Percentiles rank a stretch among this genome's conserved stretches.
Conservation (phyloP, 2,329 filamentous ascomycete species). For the Penicillium freii region DNA sequence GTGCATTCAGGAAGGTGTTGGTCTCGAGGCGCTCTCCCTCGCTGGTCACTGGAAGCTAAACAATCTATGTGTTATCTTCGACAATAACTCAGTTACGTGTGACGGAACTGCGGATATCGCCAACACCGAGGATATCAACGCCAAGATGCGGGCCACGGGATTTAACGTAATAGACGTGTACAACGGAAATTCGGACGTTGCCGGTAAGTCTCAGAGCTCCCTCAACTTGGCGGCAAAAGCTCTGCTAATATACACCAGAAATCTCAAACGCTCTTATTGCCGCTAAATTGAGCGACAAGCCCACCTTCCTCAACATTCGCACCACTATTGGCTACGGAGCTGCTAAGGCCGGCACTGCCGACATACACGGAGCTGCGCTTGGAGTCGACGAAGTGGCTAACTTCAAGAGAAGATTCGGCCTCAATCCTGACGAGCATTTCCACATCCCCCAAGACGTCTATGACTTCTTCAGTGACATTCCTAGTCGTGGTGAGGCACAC, state of each 20-base stretch:
- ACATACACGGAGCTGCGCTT: slow-evolving; percentile 59
- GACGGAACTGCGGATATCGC: slow-evolving; percentile 55
- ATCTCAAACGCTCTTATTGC: slow-evolving; percentile 35
- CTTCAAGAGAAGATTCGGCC: slow-evolving; percentile 53
- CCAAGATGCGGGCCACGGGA: slow-evolving; percentile 57
- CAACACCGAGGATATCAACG: slow-evolving; percentile 56
- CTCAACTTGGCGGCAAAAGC: not conserved
- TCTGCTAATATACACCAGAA: slow-evolving; percentile 7
- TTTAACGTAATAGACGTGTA: slow-evolving; percentile 56
- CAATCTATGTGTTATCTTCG: slow-evolving; percentile 57
- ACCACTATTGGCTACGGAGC: slow-evolving; percentile 57
- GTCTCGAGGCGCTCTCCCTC: slow-evolving; percentile 54
- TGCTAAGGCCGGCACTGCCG: slow-evolving; percentile 45
- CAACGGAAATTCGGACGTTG: slow-evolving; percentile 54
- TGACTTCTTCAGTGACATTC: slow-evolving; percentile 54
- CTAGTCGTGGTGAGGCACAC: slow-evolving; percentile 46
- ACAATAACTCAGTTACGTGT: slow-evolving; percentile 59
- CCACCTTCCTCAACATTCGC: slow-evolving; percentile 58
- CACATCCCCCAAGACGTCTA: slow-evolving; percentile 48
- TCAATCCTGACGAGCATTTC: slow-evolving; percentile 51
- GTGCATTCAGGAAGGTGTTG: slow-evolving; percentile 57
- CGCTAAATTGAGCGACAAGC: slow-evolving; percentile 48
- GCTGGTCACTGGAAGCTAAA: slow-evolving; percentile 55
- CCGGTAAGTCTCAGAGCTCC: slow-evolving; percentile 24
- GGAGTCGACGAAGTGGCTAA: slow-evolving; percentile 54